Percentiles rank a stretch among this genome's conserved stretches.
Conservation (phyloP, 306 rosid genomes). For the Malus fusca region DNA sequence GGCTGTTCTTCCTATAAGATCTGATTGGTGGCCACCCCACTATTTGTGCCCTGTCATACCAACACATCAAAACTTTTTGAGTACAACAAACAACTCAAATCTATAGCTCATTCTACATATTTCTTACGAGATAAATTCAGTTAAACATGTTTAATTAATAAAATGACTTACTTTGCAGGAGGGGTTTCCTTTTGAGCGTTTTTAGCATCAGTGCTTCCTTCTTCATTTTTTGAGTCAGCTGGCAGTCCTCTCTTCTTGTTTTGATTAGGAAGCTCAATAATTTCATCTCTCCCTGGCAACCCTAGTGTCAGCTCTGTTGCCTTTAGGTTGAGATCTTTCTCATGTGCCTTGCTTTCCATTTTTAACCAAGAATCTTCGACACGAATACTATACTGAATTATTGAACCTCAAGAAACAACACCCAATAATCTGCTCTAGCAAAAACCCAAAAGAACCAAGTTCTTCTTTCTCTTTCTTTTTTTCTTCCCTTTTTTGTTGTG, state of each 20-base stretch:
- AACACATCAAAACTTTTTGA: not conserved
- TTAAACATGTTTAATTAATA: not conserved
- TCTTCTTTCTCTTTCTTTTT: not conserved
- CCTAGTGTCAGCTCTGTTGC: constrained; percentile 83
- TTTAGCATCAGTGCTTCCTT: constrained; percentile 8
- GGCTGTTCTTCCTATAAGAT: constrained; percentile 62
- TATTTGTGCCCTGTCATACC: constrained; percentile 54
- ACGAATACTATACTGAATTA: not conserved
- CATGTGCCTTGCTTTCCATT: constrained; percentile 47
- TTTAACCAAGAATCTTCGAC: not conserved
- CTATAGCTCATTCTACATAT: not conserved
- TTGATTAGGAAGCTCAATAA: not conserved
- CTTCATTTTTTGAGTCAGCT: constrained; percentile 20
- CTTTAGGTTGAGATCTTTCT: constrained; percentile 49
- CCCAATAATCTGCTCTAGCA: not conserved
- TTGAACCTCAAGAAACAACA: not conserved
- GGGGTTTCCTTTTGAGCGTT: constrained; percentile 27
- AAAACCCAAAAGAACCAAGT: not conserved
- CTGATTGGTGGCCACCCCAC: constrained; percentile 97
- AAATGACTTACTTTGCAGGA: constrained; percentile 55
- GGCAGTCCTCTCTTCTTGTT: constrained; percentile 54
- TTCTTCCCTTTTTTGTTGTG: not conserved
- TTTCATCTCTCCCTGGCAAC: constrained; percentile 58
- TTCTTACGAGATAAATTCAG: not conserved
- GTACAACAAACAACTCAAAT: not conserved